A percentile compares a stretch with the other conserved stretches of the same genome.
Conservation (phyloP, 2,329 filamentous ascomycete species). For the Microsporum ferrugineum region DNA sequence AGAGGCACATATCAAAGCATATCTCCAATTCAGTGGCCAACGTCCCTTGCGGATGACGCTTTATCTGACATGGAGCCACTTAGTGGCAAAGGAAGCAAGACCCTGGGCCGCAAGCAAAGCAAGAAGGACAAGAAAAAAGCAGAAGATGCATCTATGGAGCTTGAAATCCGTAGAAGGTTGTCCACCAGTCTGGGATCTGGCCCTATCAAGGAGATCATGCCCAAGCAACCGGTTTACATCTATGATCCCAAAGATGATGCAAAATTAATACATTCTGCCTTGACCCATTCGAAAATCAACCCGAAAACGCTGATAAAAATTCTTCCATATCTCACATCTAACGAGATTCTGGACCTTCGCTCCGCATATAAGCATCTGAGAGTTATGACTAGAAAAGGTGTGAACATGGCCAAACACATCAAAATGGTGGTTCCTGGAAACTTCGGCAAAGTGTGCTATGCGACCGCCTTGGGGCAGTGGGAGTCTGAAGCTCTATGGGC, state of each 20-base stretch:
- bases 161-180: not conserved
- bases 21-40: constrained; percentile 83
- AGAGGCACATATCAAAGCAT: constrained; percentile 88
- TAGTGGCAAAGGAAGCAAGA: constrained; percentile 21
- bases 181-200: not conserved
- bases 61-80: constrained; percentile 41
- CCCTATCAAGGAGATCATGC: not conserved
- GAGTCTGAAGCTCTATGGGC: constrained; percentile 96
- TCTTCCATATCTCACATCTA: constrained; percentile 69
- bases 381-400: constrained; percentile 46
- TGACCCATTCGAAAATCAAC: constrained; percentile 58
- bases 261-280: constrained; percentile 59
- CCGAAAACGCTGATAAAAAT: constrained; percentile 66
- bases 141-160: constrained; percentile 13
- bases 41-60: constrained; percentile 48
- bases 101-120: constrained; percentile 25
- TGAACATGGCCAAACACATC: constrained; percentile 43
- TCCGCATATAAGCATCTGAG: constrained; percentile 81
- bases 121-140: constrained; percentile 19
- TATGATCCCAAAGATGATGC: constrained; percentile 77
- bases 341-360: constrained; percentile 79
- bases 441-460: constrained; percentile 84
- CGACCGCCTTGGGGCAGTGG: constrained; percentile 78
- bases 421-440: constrained; percentile 39
- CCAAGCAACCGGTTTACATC: constrained; percentile 39